These are phyloP conservation scores for Aspergillus transmontanensis DNA, from an alignment of 2,329 filamentous ascomycete genomes.

Conservation along the genomic window DNA sequence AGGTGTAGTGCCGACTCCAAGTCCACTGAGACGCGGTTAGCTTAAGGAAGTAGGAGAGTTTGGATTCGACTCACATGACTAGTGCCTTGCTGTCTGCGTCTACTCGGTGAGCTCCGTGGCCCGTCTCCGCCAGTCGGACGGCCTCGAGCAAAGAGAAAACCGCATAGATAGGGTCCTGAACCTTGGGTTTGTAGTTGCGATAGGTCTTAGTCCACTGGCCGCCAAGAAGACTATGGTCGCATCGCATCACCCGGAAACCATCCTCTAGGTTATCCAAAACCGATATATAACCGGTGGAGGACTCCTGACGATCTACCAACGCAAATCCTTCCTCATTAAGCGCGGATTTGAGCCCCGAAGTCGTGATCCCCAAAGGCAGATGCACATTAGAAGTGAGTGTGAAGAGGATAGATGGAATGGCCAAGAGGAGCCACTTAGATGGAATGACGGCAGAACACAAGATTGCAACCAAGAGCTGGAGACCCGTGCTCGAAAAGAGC, in stretches of 20 bases:
- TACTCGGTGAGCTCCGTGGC: constrained; percentile 38
- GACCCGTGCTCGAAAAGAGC: constrained; percentile 68
- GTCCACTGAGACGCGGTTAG: constrained; percentile 60
- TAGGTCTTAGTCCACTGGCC: constrained; percentile 76
- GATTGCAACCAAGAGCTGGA: constrained; percentile 69
- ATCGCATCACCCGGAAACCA: constrained; percentile 80
- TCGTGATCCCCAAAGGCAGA: constrained; percentile 63
- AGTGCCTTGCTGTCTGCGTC: constrained; percentile 76
- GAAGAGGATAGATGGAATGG: constrained; percentile 67
- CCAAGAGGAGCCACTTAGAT: constrained; percentile 67
- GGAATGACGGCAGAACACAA: constrained; percentile 69
- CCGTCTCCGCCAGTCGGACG: constrained; percentile 73
- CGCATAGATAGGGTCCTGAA: constrained; percentile 87
- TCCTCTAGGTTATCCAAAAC: constrained; percentile 75
- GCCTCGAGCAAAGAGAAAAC: constrained; percentile 97
- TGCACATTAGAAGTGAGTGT: constrained; percentile 75
- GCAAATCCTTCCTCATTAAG: constrained; percentile 69
- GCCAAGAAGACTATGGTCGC: constrained; percentile 90
- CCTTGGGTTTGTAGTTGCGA: constrained; percentile 53
- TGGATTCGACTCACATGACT: constrained; percentile 67
- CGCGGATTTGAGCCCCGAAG: constrained; percentile 65
- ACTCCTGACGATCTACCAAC: constrained; percentile 80
- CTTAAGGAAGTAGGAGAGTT: neutral
- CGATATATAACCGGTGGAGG: constrained; percentile 87
- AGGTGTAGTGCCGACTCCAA: constrained; percentile 90